These are phyloP conservation scores for Apophysomyces elegans DNA, from an alignment of 371 early-diverging fungal species.

Conservation along the genomic window DNA sequence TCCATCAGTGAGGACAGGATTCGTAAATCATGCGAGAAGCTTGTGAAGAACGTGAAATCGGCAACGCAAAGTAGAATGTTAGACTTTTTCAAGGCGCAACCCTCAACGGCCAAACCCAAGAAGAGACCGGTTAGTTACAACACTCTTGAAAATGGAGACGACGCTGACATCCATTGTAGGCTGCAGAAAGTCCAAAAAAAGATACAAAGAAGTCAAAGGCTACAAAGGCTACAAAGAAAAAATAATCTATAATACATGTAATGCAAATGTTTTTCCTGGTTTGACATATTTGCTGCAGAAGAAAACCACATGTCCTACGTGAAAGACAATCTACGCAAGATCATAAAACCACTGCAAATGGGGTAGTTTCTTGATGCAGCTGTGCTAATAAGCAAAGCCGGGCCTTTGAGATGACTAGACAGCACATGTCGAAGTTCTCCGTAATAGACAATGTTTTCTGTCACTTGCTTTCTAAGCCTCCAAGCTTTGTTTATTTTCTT, in stretches of 20 bases:
- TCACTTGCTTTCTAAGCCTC: no score
- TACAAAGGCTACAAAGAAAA: neutral
- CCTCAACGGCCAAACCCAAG: slow-evolving; percentile 17
- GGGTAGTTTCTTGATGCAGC: no score
- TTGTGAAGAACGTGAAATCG: slow-evolving; percentile 71
- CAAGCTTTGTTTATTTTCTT: neutral
- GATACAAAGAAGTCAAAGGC: neutral
- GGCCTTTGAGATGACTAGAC: no score
- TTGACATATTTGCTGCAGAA: no score
- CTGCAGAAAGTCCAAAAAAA: neutral
- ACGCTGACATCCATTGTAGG: neutral
- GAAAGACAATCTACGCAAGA: no score
- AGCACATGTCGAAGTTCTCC: no score
- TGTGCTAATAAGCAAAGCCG: no score
- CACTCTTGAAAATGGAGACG: no score
- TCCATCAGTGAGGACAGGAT: slow-evolving; percentile 88
- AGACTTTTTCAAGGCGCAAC: slow-evolving; percentile 76
- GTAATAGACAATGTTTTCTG: no score
- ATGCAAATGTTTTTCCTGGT: no score
- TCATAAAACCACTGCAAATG: no score
- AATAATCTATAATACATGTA: neutral
- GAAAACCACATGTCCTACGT: no score
- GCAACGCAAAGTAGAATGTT: slow-evolving; percentile 93
- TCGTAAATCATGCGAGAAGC: slow-evolving; percentile 81
- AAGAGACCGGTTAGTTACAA: slow-evolving; percentile 15